Conservation (phyloP, 2,329 filamentous ascomycete species). For the Fusarium torreyae region DNA sequence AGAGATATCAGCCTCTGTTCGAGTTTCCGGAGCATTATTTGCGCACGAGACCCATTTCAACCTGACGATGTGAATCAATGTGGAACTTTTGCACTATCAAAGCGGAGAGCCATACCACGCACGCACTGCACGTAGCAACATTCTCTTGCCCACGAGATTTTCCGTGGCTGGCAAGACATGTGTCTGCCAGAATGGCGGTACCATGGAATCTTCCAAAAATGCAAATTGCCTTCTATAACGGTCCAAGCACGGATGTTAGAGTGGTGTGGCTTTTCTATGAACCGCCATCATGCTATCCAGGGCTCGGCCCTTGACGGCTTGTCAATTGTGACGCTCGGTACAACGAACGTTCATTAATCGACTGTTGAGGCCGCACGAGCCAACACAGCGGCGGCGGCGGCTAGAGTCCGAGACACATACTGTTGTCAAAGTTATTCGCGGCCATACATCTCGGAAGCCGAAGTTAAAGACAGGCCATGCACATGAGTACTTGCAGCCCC, state of each 20-base stretch:
- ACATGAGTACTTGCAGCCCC: conserved; percentile 8
- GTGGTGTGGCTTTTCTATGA: conserved; percentile 38
- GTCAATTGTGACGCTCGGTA: conserved; percentile 15
- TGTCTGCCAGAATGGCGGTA: conserved; percentile 16
- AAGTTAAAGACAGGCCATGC: conserved; percentile 18
- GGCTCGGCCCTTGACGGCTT: conserved; percentile 32
- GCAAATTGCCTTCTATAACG: conserved; percentile 40
- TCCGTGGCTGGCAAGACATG: conserved; percentile 21
- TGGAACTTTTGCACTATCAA: conserved; percentile 42
- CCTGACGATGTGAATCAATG: conserved; percentile 22
- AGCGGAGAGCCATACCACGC: conserved; percentile 40
- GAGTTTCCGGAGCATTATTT: conserved; percentile 18
- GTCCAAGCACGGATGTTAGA: conserved; percentile 32
- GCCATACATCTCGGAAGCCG: conserved; percentile 26
- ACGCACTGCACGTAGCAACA: conserved; percentile 3
- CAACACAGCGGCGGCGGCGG: conserved; percentile 30
- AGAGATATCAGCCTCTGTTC: conserved; percentile 25
- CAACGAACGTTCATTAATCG: conserved; percentile 15
- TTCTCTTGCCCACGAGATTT: conserved; percentile 11
- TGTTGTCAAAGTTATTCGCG: conserved; percentile 9
- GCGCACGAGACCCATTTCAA: conserved; percentile 35
- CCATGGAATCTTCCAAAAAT: conserved; percentile 15
- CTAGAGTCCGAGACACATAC: conserved; percentile 27
- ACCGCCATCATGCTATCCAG: conserved; percentile 20
- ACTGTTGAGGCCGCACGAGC: conserved; percentile 37